A percentile compares a stretch with the other conserved stretches of the same genome.
Evolutionary conservation across 306 rosid genomes (phyloP).

Genomic region (Spatholobus suberectus): DNA sequence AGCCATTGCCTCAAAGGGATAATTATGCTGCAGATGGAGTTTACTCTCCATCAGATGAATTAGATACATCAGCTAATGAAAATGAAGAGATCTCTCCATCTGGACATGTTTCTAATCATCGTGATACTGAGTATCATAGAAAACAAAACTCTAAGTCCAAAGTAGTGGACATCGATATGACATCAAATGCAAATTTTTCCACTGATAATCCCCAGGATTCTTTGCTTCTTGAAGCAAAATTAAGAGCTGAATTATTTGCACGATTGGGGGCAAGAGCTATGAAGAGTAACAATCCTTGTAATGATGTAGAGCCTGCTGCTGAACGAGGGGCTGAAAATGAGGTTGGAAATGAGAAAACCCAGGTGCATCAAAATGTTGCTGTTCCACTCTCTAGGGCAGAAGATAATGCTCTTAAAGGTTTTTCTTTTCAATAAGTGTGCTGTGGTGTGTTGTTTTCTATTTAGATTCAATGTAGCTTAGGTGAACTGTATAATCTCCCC

Average conservation of each 20-base stretch:
- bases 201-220: slow-evolving; percentile 61
- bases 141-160: slow-evolving; percentile 44
- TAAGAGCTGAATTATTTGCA: slow-evolving; percentile 86
- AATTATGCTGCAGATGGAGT: slow-evolving; percentile 60
- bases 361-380: slow-evolving; percentile 32
- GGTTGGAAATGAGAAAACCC: slow-evolving; percentile 52
- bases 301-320: slow-evolving; percentile 46
- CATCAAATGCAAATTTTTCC: slow-evolving; percentile 44
- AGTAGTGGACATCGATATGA: slow-evolving; percentile 45
- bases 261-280: slow-evolving; percentile 59
- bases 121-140: slow-evolving; percentile 43
- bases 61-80: slow-evolving; percentile 70
- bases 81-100: slow-evolving; percentile 70
- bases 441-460: slow-evolving; percentile 3
- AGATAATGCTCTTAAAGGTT: slow-evolving; percentile 60
- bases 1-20: slow-evolving; percentile 63
- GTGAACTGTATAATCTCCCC: slow-evolving; percentile 5
- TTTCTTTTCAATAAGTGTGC: slow-evolving; percentile 8
- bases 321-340: slow-evolving; percentile 67
- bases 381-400: slow-evolving; percentile 42
- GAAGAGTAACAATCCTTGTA: slow-evolving; percentile 47
- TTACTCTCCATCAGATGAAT: slow-evolving; percentile 70
- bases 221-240: slow-evolving; percentile 81
- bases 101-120: slow-evolving; percentile 56
- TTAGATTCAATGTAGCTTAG: no score